Conservation (phyloP, 352 stramenopile species). For the Pythium phragmitis region DNA sequence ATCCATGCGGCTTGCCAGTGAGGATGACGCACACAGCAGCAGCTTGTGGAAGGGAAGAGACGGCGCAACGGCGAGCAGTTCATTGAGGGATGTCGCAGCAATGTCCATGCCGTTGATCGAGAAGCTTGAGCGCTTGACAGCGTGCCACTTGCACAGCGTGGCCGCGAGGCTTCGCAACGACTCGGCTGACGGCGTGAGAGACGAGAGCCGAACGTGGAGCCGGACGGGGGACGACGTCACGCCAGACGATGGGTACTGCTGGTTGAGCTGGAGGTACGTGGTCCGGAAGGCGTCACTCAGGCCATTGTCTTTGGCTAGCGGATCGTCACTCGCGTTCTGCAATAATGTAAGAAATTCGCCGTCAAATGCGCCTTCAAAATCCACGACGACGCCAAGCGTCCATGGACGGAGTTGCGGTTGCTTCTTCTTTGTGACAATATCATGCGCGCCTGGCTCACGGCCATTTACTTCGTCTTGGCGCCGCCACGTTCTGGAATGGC, state of each 20-base stretch:
- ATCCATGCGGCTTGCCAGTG: slow-evolving; percentile 10
- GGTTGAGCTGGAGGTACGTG: slow-evolving; percentile 2
- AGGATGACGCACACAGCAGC: slow-evolving; percentile 18
- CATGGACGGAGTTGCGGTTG: not conserved
- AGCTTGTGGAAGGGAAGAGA: slow-evolving; percentile 18
- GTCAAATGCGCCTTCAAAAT: slow-evolving; percentile 12
- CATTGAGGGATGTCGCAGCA: slow-evolving; percentile 1
- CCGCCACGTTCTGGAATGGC: slow-evolving; percentile 10
- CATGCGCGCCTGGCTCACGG: not conserved
- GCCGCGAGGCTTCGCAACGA: not conserved
- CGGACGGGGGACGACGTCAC: not conserved
- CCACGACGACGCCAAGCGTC: slow-evolving; percentile 16
- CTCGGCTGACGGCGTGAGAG: not conserved
- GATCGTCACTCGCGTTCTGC: not conserved
- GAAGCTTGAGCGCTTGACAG: not conserved
- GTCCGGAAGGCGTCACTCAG: slow-evolving; percentile 16
- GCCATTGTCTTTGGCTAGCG: not conserved
- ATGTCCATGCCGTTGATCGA: slow-evolving; percentile 18
- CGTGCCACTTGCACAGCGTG: slow-evolving; percentile 14
- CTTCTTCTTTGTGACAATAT: not conserved
- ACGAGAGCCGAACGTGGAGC: slow-evolving; percentile 15
- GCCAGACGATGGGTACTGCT: too few species aligned
- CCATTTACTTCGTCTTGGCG: not conserved
- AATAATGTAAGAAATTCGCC: slow-evolving; percentile 6
- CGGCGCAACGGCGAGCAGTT: slow-evolving; percentile 3